Evolutionary conservation across 1,284 basidiomycete genomes (phyloP).

Genomic region (Quambalaria eucalypti): DNA sequence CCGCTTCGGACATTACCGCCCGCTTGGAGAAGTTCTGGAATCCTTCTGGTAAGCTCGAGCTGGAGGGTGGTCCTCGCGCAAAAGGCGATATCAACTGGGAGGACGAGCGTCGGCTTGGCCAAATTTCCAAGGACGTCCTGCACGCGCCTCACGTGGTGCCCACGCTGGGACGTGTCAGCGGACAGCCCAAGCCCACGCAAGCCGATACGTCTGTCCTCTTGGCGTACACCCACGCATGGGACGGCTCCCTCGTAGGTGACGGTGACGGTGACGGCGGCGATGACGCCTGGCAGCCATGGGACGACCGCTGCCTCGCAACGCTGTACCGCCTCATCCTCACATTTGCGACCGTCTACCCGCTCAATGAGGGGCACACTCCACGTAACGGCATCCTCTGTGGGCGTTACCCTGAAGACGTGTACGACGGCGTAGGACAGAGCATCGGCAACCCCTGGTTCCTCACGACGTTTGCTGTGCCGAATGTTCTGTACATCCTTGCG

Average conservation of each 20-base stretch:
- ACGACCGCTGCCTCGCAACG: slow-evolving; percentile 12
- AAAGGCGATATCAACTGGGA: slow-evolving; percentile 9
- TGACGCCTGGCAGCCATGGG: slow-evolving; percentile 14
- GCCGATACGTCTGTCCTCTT: slow-evolving; percentile 15
- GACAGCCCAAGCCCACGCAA: slow-evolving; percentile 17
- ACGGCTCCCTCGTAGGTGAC: slow-evolving; percentile 5
- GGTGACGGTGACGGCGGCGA: not conserved
- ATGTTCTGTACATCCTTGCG: slow-evolving; percentile 12
- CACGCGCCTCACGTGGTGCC: slow-evolving; percentile 15
- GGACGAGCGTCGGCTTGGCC: slow-evolving; percentile 3
- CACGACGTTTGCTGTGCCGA: slow-evolving; percentile 13
- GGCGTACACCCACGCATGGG: slow-evolving; percentile 10
- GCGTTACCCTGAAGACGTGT: slow-evolving; percentile 19
- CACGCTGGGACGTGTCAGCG: slow-evolving; percentile 10
- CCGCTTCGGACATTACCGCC: slow-evolving; percentile 8
- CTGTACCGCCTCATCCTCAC: slow-evolving; percentile 14
- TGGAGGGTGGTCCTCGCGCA: slow-evolving; percentile 10
- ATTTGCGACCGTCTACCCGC: slow-evolving; percentile 13
- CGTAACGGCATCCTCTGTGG: slow-evolving; percentile 11
- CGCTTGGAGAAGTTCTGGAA: slow-evolving; percentile 18
- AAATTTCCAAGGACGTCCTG: slow-evolving; percentile 9
- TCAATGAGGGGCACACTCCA: slow-evolving; percentile 9
- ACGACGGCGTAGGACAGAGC: slow-evolving; percentile 14
- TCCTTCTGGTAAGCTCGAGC: slow-evolving; percentile 6
- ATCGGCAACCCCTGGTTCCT: slow-evolving; percentile 24